Evolutionary conservation across 2,329 filamentous ascomycete genomes (phyloP).

Genomic region (Aspergillus tanneri): DNA sequence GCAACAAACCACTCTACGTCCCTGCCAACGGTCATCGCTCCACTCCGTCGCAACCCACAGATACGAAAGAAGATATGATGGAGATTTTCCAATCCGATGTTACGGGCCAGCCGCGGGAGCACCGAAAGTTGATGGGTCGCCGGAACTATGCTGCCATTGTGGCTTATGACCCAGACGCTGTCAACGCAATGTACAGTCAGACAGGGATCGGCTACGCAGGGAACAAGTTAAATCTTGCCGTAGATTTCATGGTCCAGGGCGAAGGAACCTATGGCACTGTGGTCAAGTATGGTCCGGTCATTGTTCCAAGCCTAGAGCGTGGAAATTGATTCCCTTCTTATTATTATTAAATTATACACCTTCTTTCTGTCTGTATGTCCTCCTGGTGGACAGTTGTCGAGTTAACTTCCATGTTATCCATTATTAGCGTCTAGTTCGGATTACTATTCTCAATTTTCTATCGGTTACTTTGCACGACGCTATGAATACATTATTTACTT

Average conservation of each 20-base stretch:
- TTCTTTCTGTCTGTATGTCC: slow-evolving; percentile 7
- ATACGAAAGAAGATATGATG: slow-evolving; percentile 99
- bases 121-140: slow-evolving; percentile 88
- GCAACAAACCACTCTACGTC: slow-evolving; percentile 87
- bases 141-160: slow-evolving; percentile 91
- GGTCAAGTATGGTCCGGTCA: slow-evolving; percentile 95
- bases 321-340: slow-evolving; percentile 58
- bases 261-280: slow-evolving; percentile 77
- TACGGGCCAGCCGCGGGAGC: slow-evolving; percentile 74
- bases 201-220: slow-evolving; percentile 27
- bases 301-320: slow-evolving; percentile 82
- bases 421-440: too few relatives aligned
- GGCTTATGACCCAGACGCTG: slow-evolving; percentile 85
- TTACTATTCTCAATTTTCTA: too few relatives aligned
- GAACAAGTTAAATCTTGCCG: slow-evolving; percentile 75
- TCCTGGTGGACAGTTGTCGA: too few relatives aligned
- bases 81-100: slow-evolving; percentile 97
- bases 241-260: slow-evolving; percentile 95
- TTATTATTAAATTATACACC: neutral
- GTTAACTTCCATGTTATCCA: too few relatives aligned
- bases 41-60: slow-evolving; percentile 65
- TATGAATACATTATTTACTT: too few relatives aligned
- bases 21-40: slow-evolving; percentile 78
- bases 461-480: too few relatives aligned
- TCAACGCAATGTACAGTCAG: slow-evolving; percentile 50